phyloP scores from a whole-genome alignment of 2,329 filamentous ascomycete species.

The Eutypella sp. region DNA sequence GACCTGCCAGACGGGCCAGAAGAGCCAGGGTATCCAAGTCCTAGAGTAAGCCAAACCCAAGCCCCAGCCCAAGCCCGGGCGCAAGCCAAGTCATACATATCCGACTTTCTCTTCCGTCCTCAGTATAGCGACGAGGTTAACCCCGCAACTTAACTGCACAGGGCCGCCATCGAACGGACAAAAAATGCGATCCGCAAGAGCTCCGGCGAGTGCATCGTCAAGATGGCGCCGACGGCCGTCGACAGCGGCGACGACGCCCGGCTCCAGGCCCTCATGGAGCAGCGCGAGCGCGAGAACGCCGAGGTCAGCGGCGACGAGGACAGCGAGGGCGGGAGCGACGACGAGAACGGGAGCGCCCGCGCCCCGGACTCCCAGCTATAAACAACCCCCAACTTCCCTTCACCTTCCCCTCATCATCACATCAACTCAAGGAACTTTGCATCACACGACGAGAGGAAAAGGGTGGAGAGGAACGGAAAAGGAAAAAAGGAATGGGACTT shows the following conservation, averaged over 20 bases:
- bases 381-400: no score
- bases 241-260: slow-evolving; percentile 98
- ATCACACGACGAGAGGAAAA: no score
- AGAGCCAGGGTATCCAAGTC: slow-evolving; percentile 74
- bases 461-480: no score
- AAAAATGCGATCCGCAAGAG: slow-evolving; percentile 71
- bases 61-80: no score
- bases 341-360: no score
- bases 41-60: slow-evolving; percentile 63
- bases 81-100: no score
- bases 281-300: slow-evolving; percentile 95
- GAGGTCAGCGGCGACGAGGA: slow-evolving; percentile 98
- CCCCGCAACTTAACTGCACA: not conserved
- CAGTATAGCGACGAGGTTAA: not conserved
- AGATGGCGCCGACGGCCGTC: slow-evolving; percentile 99
- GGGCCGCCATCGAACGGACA: slow-evolving; percentile 81
- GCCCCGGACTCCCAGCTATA: not conserved
- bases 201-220: slow-evolving; percentile 78
- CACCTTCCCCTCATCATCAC: no score
- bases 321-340: slow-evolving; percentile 90
- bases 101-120: not conserved
- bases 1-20: slow-evolving; percentile 92
- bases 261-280: slow-evolving; percentile 97
- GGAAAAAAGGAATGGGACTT: no score
- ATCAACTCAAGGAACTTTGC: no score